Evolutionary conservation across 805 yeast genomes (phyloP).

Genomic region (Clavispora phyllophila): DNA sequence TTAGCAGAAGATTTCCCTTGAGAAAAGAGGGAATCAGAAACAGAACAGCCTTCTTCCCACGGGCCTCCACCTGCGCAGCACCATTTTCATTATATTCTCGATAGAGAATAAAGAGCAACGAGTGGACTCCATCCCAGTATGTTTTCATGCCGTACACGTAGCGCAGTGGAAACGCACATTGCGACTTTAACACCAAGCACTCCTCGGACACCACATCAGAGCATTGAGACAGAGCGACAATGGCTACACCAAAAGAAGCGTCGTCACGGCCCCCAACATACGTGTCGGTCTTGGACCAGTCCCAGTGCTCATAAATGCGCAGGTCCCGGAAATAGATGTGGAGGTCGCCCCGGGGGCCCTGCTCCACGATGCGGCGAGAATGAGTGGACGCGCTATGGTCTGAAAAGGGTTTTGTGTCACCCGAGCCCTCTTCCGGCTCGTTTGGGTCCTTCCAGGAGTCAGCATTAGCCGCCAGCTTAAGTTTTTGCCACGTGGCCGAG

Average conservation of each 20-base stretch:
- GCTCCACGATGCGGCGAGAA: conserved; percentile 15
- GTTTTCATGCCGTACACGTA: not conserved
- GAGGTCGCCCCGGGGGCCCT: conserved; percentile 31
- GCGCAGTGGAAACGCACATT: conserved; percentile 3
- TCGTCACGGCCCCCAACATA: too few species aligned
- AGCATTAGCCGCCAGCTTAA: conserved; percentile 28
- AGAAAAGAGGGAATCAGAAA: conserved; percentile 1
- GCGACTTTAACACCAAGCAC: conserved; percentile 7
- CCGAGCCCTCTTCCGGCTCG: not conserved
- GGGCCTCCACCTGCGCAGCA: not conserved
- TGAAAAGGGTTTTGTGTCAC: too few species aligned
- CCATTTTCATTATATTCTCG: not conserved
- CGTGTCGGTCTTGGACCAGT: conserved; percentile 17
- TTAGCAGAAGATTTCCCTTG: conserved; percentile 4
- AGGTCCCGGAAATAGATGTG: conserved; percentile 19
- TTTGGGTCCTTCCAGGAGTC: conserved; percentile 3
- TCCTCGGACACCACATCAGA: conserved; percentile 7
- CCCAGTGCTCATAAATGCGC: conserved; percentile 29
- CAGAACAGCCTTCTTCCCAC: not conserved
- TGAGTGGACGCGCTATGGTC: not conserved
- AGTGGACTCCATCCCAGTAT: not conserved
- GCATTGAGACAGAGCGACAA: too few species aligned
- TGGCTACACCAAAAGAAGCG: too few species aligned
- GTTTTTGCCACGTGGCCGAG: conserved; percentile 38
- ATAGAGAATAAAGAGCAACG: not conserved